Evolutionary conservation across 2,329 filamentous ascomycete species (phyloP), one percentile per base, ranked within the genome.

Genomic region (Fusarium pilosicola): DNA sequence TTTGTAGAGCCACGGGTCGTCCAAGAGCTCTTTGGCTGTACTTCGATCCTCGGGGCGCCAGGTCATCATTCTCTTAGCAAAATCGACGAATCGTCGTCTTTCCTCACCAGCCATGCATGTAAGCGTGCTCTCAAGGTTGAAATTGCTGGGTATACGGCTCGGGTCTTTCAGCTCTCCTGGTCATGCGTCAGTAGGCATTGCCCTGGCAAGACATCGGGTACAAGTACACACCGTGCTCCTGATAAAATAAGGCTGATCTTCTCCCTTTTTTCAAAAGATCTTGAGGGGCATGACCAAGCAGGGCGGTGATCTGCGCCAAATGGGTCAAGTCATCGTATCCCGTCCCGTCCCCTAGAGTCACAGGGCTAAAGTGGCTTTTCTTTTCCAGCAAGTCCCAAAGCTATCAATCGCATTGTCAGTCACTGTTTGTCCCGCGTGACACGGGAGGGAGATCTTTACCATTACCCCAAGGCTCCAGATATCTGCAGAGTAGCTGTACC

Each of bases 381-480:
- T 34, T 68, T 42, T 69, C 57, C 14, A 74, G 62, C 17, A 73
- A 49, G 12, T 73, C 59, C 56, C 52, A 70, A 5, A 70, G 45
- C 73, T 75, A 20, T 26, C 28, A 13, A 8, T 18, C 24, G 10
- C 11, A 54, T 38, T 6, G 18, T 59, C n/a, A 62, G 44, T 24
- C 17, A 26, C 17, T 10, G 7, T 3, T n/a, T 13, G 2, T 13
- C 14, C 2, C 14, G 7, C 4, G 1, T 11, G 5, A 13, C 6
- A 20, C 2, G 3, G 12, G 13, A 36, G 15, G 13, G 6, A 3
- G 12, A 15, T 13, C 6, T 11, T 71, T 65, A 78, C 77, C 73
- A 76, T 63, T 7, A 72, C 71, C 1, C 76, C 77, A 66, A 77
- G 68, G 28, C 73, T 79, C 73, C 74, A 78, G 22, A 79, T 74